These are phyloP conservation scores for Gynostemma pentaphyllum DNA, from an alignment of 306 rosid genomes.

Conservation along the genomic window DNA sequence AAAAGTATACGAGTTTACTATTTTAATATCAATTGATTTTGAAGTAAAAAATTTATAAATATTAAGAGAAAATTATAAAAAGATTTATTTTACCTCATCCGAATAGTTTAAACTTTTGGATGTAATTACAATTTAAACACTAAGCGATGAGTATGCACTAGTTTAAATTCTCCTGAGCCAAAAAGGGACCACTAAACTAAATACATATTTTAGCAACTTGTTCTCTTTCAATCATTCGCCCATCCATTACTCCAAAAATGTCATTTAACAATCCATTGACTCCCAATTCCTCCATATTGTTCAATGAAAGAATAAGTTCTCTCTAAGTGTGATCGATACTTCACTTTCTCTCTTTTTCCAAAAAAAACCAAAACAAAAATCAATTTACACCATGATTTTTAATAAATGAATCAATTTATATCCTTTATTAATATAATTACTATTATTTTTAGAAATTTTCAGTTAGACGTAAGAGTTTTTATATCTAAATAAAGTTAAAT, in stretches of 20 bases:
- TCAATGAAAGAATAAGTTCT: no score
- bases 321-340: background rate
- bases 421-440: no score
- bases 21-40: no score
- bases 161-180: slow-evolving; percentile 3
- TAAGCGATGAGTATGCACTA: background rate
- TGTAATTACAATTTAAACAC: slow-evolving; percentile 15
- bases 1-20: no score
- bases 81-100: no score
- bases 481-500: no score
- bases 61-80: no score
- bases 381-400: no score
- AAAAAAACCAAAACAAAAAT: background rate
- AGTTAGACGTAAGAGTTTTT: no score
- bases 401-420: no score
- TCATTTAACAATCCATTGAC: background rate
- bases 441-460: no score
- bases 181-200: slow-evolving; percentile 34
- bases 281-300: background rate
- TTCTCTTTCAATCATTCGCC: slow-evolving; percentile 39
- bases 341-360: background rate
- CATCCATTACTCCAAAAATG: slow-evolving; percentile 35
- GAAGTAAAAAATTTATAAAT: no score
- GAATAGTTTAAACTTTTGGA: background rate
- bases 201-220: slow-evolving; percentile 14